phyloP scores from a whole-genome alignment of 1,284 basidiomycete species.

The Limonomyces culmigenus region DNA sequence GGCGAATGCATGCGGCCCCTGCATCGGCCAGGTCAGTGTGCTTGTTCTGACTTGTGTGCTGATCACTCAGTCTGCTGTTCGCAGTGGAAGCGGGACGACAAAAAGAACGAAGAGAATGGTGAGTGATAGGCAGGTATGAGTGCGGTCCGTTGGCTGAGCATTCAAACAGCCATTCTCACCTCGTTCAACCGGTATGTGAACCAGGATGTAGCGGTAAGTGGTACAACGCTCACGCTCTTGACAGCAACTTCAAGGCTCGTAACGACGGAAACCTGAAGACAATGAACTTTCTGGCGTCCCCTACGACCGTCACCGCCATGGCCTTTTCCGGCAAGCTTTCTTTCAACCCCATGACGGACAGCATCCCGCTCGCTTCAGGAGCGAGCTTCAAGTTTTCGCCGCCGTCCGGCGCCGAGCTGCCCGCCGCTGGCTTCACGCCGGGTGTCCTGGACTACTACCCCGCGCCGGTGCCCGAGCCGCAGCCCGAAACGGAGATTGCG shows the following conservation, averaged over 20 bases:
- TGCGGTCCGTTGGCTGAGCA: neutral
- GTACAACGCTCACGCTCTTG: slow-evolving; percentile 4
- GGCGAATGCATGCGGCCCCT: slow-evolving; percentile 97
- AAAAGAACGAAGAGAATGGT: slow-evolving; percentile 88
- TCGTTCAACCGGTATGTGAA: slow-evolving; percentile 75
- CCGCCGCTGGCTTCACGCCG: slow-evolving; percentile 66
- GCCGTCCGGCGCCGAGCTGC: slow-evolving; percentile 76
- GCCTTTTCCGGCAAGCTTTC: slow-evolving; percentile 89
- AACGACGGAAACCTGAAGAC: slow-evolving; percentile 94
- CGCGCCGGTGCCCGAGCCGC: slow-evolving; percentile 53
- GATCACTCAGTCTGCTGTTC: slow-evolving; percentile 4
- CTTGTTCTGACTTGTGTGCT: slow-evolving; percentile 1
- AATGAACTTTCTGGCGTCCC: slow-evolving; percentile 98
- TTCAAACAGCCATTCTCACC: slow-evolving; percentile 72
- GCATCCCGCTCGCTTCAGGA: slow-evolving; percentile 60
- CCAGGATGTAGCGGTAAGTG: slow-evolving; percentile 2
- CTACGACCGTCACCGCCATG: slow-evolving; percentile 95
- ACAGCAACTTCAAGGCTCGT: slow-evolving; percentile 84
- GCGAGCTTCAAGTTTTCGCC: slow-evolving; percentile 74
- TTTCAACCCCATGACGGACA: slow-evolving; percentile 82
- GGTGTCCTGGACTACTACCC: slow-evolving; percentile 78
- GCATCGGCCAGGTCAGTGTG: slow-evolving; percentile 75
- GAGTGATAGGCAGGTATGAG: slow-evolving; percentile 9
- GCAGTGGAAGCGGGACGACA: slow-evolving; percentile 88
- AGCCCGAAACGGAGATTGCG: slow-evolving; percentile 64